Conservation (phyloP, 495 filamentous ascomycete species). For the Aspergillus affinis region DNA sequence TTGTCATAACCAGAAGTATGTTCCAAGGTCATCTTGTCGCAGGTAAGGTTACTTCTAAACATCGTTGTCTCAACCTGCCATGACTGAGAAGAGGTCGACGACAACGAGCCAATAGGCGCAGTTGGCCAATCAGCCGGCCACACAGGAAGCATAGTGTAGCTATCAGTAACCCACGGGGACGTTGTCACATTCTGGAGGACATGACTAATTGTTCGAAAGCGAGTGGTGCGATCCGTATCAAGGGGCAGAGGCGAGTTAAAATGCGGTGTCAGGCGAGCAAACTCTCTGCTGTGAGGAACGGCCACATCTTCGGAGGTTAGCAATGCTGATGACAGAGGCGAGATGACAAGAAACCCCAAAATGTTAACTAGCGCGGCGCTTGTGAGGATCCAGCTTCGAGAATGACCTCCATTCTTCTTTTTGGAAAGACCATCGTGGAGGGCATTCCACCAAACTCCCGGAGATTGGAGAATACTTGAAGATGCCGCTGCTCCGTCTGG, state of each 20-base stretch:
- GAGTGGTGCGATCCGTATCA: constrained; percentile 20
- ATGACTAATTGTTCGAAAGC: constrained; percentile 34
- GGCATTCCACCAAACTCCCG: constrained; percentile 29
- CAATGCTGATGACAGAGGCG: constrained; percentile 34
- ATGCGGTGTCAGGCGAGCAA: constrained; percentile 18
- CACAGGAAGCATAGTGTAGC: constrained; percentile 37
- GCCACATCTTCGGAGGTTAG: constrained; percentile 24
- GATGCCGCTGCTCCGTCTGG: constrained; percentile 24
- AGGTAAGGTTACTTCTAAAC: constrained; percentile 30
- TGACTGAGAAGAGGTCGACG: constrained; percentile 18
- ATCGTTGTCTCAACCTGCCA: constrained; percentile 37
- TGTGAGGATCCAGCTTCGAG: constrained; percentile 28
- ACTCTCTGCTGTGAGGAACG: constrained; percentile 21
- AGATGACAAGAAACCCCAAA: constrained; percentile 32
- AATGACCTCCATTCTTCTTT: constrained; percentile 19
- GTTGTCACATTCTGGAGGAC: constrained; percentile 36
- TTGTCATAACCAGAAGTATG: background rate
- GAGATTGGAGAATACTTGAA: constrained; percentile 23
- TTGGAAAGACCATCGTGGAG: constrained; percentile 25
- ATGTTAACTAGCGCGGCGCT: constrained; percentile 32
- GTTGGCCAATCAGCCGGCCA: constrained; percentile 29
- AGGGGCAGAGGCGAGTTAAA: constrained; percentile 17
- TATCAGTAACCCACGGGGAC: constrained; percentile 39
- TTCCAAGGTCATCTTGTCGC: constrained; percentile 9
- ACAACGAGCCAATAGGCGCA: constrained; percentile 23